Conservation (phyloP, 2,329 filamentous ascomycete genomes). For the Cercospora sojina region DNA sequence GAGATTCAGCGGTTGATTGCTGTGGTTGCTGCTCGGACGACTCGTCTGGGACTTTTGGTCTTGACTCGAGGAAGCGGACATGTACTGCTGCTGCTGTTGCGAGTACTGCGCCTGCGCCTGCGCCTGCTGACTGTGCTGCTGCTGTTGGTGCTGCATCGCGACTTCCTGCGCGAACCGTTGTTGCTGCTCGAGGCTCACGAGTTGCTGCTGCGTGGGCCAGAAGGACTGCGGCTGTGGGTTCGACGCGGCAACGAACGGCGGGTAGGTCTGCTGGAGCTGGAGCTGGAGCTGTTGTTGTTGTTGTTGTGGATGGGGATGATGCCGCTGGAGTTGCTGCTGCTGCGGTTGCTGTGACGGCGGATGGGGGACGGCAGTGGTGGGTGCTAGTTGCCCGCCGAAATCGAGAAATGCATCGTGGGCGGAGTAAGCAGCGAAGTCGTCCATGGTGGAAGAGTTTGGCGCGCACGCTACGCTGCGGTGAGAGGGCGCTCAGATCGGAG, state of each 20-base stretch:
- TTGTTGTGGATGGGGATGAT: background rate
- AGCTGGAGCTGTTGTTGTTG: conserved; percentile 13
- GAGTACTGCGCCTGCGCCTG: conserved; percentile 22
- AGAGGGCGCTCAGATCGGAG: background rate
- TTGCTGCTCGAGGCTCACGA: conserved; percentile 25
- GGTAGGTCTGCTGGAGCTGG: conserved; percentile 3
- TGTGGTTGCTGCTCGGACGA: conserved; percentile 35
- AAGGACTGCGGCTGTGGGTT: conserved; percentile 5
- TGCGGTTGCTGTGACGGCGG: conserved; percentile 28
- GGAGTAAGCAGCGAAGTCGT: conserved; percentile 43
- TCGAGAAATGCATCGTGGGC: conserved; percentile 43
- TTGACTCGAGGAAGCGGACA: conserved; percentile 24
- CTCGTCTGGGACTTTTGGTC: conserved; percentile 28
- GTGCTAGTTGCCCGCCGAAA: conserved; percentile 35
- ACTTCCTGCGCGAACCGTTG: conserved; percentile 23
- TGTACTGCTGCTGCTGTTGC: conserved; percentile 29
- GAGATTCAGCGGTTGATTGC: conserved; percentile 33
- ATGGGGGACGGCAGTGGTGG: conserved; percentile 27
- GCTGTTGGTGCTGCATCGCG: conserved; percentile 30
- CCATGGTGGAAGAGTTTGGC: conserved; percentile 37
- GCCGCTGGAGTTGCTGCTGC: conserved; percentile 19
- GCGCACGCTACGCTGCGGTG: conserved; percentile 6
- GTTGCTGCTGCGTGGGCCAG: conserved; percentile 10
- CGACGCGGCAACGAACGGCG: conserved; percentile 2
- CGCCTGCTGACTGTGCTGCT: conserved; percentile 25